Percentiles rank a stretch among this genome's conserved stretches.
Evolutionary conservation across 2,329 filamentous ascomycete species (phyloP).

Genomic region (Aureobasidium melanogenum): DNA sequence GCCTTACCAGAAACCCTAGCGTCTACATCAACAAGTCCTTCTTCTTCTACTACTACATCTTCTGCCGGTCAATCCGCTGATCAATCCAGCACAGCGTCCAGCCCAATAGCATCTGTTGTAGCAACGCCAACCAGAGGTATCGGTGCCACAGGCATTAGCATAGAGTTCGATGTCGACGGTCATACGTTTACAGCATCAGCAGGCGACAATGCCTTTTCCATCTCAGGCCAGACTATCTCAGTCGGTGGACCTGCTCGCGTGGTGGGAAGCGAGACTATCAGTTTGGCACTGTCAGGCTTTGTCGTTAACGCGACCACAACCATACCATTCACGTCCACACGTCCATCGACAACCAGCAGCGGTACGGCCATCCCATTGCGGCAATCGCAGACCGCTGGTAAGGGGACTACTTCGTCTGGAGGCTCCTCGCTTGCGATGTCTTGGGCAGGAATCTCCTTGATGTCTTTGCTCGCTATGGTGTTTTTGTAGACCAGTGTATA

Average conservation of each 20-base stretch:
- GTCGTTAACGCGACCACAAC: conserved; percentile 8
- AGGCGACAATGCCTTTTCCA: conserved; percentile 1
- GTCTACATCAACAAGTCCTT: neutral
- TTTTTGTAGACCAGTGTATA: neutral
- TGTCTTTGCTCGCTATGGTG: neutral
- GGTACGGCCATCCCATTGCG: neutral
- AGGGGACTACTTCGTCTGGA: neutral
- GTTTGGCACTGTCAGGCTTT: neutral
- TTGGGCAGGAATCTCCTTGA: neutral
- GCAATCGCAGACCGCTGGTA: neutral
- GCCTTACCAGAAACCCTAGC: neutral
- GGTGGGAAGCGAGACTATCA: conserved; percentile 10
- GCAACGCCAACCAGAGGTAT: neutral
- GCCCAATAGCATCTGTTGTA: neutral
- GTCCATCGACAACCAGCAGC: neutral
- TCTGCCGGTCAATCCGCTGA: neutral
- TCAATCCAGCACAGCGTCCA: neutral
- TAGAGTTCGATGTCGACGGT: neutral
- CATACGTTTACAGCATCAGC: conserved; percentile 3
- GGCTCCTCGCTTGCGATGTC: neutral
- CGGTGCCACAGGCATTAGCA: neutral
- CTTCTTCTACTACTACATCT: neutral
- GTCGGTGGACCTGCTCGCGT: neutral
- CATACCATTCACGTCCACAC: neutral
- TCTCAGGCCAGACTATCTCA: conserved; percentile 1